A percentile compares a stretch with the other conserved stretches of the same genome.
These are phyloP conservation scores for Apiospora aurea DNA, from an alignment of 2,329 filamentous ascomycete genomes.

Conservation along the genomic window DNA sequence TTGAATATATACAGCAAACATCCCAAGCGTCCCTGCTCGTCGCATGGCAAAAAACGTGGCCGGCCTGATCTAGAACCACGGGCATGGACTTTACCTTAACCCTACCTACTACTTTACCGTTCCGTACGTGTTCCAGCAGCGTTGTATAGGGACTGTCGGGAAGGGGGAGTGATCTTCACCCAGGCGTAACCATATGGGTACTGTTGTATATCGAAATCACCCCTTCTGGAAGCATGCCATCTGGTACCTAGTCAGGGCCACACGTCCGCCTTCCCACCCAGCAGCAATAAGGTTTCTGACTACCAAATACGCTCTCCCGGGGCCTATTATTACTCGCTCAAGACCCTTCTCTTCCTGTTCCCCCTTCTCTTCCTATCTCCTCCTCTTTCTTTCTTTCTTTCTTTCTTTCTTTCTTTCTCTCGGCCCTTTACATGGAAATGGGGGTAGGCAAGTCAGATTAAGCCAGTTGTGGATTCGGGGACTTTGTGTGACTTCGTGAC, in stretches of 20 bases:
- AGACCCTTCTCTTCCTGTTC: too few species aligned
- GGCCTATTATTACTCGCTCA: not conserved
- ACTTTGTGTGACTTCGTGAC: not conserved
- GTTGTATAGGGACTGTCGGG: not conserved
- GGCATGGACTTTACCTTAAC: not conserved
- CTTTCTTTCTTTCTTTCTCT: too few species aligned
- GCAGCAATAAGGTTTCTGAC: not conserved
- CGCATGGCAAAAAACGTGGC: slow-evolving; percentile 16
- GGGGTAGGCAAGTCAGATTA: not conserved
- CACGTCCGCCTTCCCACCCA: not conserved
- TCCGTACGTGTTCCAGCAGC: not conserved
- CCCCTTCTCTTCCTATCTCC: too few species aligned
- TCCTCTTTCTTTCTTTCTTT: too few species aligned
- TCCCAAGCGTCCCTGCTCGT: not conserved
- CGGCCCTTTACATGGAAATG: not conserved
- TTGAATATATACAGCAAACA: too few species aligned
- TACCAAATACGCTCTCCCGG: not conserved
- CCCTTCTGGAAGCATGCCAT: slow-evolving; percentile 9
- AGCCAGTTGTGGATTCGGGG: not conserved
- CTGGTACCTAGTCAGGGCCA: not conserved
- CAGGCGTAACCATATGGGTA: not conserved
- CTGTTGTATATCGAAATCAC: not conserved
- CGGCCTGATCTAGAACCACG: not conserved
- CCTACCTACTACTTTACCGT: not conserved
- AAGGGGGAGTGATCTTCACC: not conserved